Percentiles rank a stretch among this genome's conserved stretches.
phyloP scores from a whole-genome alignment of 495 filamentous ascomycete species.

The Elaphomyces granulatus region DNA sequence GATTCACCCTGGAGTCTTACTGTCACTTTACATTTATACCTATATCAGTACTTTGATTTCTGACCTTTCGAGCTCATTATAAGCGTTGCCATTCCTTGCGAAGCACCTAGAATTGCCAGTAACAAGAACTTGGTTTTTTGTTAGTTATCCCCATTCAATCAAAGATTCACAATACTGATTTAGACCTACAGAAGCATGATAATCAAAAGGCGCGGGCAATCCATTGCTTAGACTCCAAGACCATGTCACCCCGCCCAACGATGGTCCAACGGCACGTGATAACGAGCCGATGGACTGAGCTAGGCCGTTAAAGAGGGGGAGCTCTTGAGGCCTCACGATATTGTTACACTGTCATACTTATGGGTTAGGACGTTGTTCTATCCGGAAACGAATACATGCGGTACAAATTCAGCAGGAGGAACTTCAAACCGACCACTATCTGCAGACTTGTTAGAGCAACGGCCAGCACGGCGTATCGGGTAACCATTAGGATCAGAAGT shows the following conservation, averaged over 20 bases:
- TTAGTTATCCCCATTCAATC: neutral
- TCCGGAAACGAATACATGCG: too few relatives aligned
- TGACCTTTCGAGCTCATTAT: too few relatives aligned
- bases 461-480: constrained; percentile 1
- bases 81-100: neutral
- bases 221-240: constrained; percentile 1
- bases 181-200: neutral
- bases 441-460: constrained; percentile 1
- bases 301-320: constrained; percentile 1
- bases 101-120: neutral
- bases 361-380: neutral
- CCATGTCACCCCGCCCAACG: neutral
- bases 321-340: constrained; percentile 1
- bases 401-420: too few relatives aligned
- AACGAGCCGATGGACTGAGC: constrained; percentile 1
- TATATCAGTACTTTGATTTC: too few relatives aligned
- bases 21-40: too few relatives aligned
- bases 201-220: constrained; percentile 1
- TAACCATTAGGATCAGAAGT: neutral
- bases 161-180: neutral
- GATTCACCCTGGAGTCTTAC: too few relatives aligned
- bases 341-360: neutral
- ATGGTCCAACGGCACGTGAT: neutral
- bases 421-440: neutral
- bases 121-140: neutral